These are phyloP conservation scores for Breviolum minutum DNA, from an alignment of 73 alveolate species.

Conservation along the genomic window DNA sequence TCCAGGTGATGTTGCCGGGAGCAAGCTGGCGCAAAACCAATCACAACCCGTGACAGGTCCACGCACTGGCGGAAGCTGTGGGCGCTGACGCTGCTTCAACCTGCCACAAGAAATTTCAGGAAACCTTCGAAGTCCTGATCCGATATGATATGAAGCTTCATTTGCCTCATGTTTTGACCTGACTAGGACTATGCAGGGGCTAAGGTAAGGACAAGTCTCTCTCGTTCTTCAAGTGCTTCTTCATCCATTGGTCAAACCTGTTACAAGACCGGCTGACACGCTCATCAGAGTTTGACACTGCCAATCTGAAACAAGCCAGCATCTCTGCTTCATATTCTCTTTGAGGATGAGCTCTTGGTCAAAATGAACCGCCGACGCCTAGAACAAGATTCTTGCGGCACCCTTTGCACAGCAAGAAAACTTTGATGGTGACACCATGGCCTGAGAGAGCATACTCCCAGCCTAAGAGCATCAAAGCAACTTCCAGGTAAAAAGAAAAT, in stretches of 20 bases:
- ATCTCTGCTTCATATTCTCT: not conserved
- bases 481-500: not conserved
- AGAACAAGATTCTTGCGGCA: not conserved
- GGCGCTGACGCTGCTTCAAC: not conserved
- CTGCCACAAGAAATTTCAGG: not conserved
- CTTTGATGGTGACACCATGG: not conserved
- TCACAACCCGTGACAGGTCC: not conserved
- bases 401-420: not conserved
- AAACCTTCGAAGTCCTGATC: not conserved
- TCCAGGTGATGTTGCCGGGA: not conserved
- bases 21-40: not conserved
- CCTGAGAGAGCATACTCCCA: not conserved
- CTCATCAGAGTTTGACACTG: not conserved
- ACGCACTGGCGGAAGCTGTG: constrained; percentile 28
- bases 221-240: not conserved
- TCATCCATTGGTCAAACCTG: constrained; percentile 37
- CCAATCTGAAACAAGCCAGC: not conserved
- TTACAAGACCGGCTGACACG: not conserved
- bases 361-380: not conserved
- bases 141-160: not conserved
- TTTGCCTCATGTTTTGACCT: not conserved
- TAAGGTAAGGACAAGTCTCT: not conserved
- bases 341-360: not conserved
- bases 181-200: not conserved
- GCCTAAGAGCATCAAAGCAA: not conserved